These are phyloP conservation scores for Diaporthe caulivora DNA, from an alignment of 2,329 filamentous ascomycete genomes.

Conservation along the genomic window DNA sequence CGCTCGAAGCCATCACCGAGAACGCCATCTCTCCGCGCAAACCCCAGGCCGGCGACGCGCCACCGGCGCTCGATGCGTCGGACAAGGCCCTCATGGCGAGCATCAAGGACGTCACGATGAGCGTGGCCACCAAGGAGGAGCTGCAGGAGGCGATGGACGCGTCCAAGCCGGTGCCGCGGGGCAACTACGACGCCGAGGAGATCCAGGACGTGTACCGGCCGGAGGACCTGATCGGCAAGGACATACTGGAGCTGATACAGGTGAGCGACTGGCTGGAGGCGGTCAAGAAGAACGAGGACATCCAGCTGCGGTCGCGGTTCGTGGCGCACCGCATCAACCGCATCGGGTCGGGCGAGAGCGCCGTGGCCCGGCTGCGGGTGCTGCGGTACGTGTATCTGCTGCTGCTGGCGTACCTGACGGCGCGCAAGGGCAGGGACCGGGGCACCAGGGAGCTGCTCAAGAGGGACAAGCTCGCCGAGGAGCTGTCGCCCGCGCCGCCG, in stretches of 20 bases:
- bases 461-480: conserved; percentile 71
- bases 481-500: conserved; percentile 69
- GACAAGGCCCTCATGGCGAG: conserved; percentile 72
- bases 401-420: conserved; percentile 64
- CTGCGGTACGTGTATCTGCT: conserved; percentile 72
- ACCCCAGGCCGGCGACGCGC: conserved; percentile 48
- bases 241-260: conserved; percentile 75
- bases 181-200: conserved; percentile 75
- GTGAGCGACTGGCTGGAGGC: conserved; percentile 82
- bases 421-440: conserved; percentile 60
- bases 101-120: conserved; percentile 71
- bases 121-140: conserved; percentile 76
- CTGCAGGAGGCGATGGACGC: conserved; percentile 74
- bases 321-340: conserved; percentile 73
- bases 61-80: conserved; percentile 66
- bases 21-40: conserved; percentile 74
- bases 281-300: conserved; percentile 67
- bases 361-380: conserved; percentile 66
- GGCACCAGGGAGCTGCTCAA: conserved; percentile 66
- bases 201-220: conserved; percentile 81
- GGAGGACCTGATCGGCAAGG: conserved; percentile 73
- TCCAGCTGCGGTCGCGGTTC: conserved; percentile 71
- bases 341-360: conserved; percentile 65
- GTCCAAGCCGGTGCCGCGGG: conserved; percentile 78
- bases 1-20: conserved; percentile 74